Percentiles rank a stretch among this genome's conserved stretches.
phyloP scores from a whole-genome alignment of 2,329 filamentous ascomycete genomes.

The Hortaea sp. region DNA sequence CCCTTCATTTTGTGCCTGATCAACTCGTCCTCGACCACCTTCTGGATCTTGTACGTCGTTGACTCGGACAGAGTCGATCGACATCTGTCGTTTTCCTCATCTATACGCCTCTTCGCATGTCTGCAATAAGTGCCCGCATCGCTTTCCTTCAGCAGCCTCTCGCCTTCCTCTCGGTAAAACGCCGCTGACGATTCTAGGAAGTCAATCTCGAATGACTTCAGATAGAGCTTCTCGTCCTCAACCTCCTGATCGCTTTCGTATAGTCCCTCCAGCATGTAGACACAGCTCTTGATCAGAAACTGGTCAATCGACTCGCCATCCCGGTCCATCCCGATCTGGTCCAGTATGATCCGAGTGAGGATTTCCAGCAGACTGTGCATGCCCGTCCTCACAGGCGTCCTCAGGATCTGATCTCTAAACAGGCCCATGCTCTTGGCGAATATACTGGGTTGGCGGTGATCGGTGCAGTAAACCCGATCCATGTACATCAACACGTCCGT shows the following conservation, averaged over 20 bases:
- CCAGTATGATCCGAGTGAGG: constrained; percentile 71
- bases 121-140: constrained; percentile 76
- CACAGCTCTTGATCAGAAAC: constrained; percentile 67
- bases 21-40: constrained; percentile 70
- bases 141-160: constrained; percentile 61
- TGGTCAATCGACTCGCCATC: constrained; percentile 83
- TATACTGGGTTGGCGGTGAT: constrained; percentile 64
- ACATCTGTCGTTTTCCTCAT: constrained; percentile 75
- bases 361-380: constrained; percentile 56
- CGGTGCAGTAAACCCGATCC: constrained; percentile 72
- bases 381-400: constrained; percentile 42
- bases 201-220: constrained; percentile 68
- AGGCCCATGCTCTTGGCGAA: constrained; percentile 77
- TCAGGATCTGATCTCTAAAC: constrained; percentile 78
- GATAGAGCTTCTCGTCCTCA: constrained; percentile 71
- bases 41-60: constrained; percentile 62
- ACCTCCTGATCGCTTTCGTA: constrained; percentile 73
- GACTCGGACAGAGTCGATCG: constrained; percentile 66
- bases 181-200: constrained; percentile 60
- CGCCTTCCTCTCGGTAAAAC: constrained; percentile 71
- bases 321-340: constrained; percentile 86
- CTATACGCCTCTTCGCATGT: constrained; percentile 62
- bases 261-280: constrained; percentile 80
- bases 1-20: constrained; percentile 69
- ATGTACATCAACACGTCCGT: constrained; percentile 93